Base-by-base conservation (phyloP, 495 filamentous ascomycete genomes). In the Friedmanniomyces simplex region DNA sequence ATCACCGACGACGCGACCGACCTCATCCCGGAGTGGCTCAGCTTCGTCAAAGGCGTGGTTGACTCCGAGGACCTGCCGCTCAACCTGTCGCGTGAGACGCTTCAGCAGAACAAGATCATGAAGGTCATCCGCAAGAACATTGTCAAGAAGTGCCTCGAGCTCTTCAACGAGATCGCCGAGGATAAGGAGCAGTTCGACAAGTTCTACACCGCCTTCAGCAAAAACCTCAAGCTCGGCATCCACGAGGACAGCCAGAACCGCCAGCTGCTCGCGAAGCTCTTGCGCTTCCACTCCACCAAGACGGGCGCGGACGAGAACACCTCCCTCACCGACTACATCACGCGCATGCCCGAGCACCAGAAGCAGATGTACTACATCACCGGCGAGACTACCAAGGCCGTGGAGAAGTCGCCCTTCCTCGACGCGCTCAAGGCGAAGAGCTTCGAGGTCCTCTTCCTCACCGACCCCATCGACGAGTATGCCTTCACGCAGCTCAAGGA, bases 101-200 rank as follows among this genome's bases (percentile, higher is more conserved):
- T 98, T 49, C 93, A 98, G 78, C 94, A 97, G 81, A 97, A 97
- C 86, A 97, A 97, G 88, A 98, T 98, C 80, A 95, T 98, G 93
- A 98, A 98, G 84, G 93, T 98, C 70, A 98, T 98, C 83, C 91
- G 89, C 81, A 98, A 98, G 90, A 98, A 98, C 85, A 93, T 98
- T 60, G 90, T 98, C 80, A 98, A 97, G 89, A 98, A 98, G 90
- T 87, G 88, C 54, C 88, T 98, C 51, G 93, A 98, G 81, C 88
- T 98, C 74, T 98, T 98, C 85, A 79, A 79, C 61, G 93, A 98
- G 82, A 97, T 98, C 66, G 82, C 94, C 54, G 93, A 98, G 79
- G 94, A 98, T 77, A 91, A 91, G 77, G 93, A 98, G 82, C 85
- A 96, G 71, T 97, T 98, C 75, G 94, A 98, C 82, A 98, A 98